A percentile compares a stretch with the other conserved stretches of the same genome.
Evolutionary conservation across 2,329 filamentous ascomycete species (phyloP).

Genomic region (Didymella pinodella): DNA sequence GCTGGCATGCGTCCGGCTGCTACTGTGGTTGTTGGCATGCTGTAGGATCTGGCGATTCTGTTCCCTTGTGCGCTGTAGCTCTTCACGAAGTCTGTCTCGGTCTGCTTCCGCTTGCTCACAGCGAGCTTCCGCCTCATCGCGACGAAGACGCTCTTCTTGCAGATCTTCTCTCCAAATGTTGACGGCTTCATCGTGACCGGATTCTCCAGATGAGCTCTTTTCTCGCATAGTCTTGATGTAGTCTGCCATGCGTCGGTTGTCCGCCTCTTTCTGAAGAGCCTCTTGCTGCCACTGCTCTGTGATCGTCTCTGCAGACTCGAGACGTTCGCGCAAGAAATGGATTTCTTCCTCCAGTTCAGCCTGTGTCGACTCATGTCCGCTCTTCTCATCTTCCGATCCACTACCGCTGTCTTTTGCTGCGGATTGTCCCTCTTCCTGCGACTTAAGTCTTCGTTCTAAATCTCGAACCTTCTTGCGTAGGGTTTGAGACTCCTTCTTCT

Average conservation of each 20-base stretch:
- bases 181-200: conserved; percentile 52
- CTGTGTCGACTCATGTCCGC: conserved; percentile 65
- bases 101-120: conserved; percentile 92
- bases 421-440: conserved; percentile 61
- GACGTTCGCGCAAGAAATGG: conserved; percentile 79
- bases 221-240: conserved; percentile 72
- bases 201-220: conserved; percentile 47
- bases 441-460: conserved; percentile 78
- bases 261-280: conserved; percentile 77
- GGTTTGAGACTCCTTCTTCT: conserved; percentile 89
- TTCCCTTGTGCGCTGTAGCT: conserved; percentile 73
- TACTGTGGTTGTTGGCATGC: conserved; percentile 47
- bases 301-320: conserved; percentile 83
- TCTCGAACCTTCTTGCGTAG: conserved; percentile 84
- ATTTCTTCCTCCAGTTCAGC: conserved; percentile 84
- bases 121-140: conserved; percentile 86
- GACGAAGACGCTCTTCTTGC: conserved; percentile 86
- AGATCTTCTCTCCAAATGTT: conserved; percentile 96
- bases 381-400: conserved; percentile 61
- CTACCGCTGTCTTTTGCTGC: conserved; percentile 54
- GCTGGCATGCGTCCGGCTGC: conserved; percentile 47
- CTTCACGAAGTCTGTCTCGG: conserved; percentile 81
- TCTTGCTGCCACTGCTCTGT: conserved; percentile 85
- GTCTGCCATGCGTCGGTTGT: conserved; percentile 86
- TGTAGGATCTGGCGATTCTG: conserved; percentile 48